Base-by-base conservation (phyloP, 2,329 filamentous ascomycete species). In the Neoascochyta sp. region DNA sequence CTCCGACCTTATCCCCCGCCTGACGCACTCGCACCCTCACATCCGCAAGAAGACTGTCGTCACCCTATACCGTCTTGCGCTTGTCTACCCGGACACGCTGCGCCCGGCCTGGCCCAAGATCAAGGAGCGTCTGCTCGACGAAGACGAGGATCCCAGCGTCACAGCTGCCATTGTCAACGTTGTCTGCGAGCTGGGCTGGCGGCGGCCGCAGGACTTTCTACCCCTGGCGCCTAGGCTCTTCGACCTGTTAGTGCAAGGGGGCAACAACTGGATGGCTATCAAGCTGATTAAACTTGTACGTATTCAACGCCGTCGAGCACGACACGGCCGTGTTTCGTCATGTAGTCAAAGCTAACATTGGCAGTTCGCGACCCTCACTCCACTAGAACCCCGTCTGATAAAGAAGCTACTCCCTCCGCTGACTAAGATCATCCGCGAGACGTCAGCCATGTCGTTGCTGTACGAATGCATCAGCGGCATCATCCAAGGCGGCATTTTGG, bases 191-290 rank as follows among this genome's bases (percentile, higher is more conserved):
- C 69, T 98, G 21, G 90, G 90, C 5, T 95, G 90, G 86, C 78
- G 92, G 48, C 76, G 92, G 47, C 92, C 92, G 4, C 83, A 90
- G 47, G 92, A 98, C 63, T 96, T 96, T 50, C 70, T 98, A 16
- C 86, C 92, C 9, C 71, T 98, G 16, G 92, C 92, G 1, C 92
- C 92, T 7, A 76, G 92, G 36, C 66, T 98, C 15, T 98, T 96
- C 52, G 89, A 95, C 57, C 73, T 98, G 11, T 70, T 98, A 15
- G 89, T 95, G 9, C 84, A 93, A 39, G 83, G 88, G 33, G 84
- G 84, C 20, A 96, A 98, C 64, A 98, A 98, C 64, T 98, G 92
- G 92, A 96, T 98, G 90, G 89, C 89, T 36, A 98, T 98, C 60
- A 98, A 98, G 62, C 78, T 98, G 41, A 96, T 98, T 62, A 98